Evolutionary conservation across 371 early-diverging fungal genomes (phyloP).

Genomic region (Apophysomyces sp.): DNA sequence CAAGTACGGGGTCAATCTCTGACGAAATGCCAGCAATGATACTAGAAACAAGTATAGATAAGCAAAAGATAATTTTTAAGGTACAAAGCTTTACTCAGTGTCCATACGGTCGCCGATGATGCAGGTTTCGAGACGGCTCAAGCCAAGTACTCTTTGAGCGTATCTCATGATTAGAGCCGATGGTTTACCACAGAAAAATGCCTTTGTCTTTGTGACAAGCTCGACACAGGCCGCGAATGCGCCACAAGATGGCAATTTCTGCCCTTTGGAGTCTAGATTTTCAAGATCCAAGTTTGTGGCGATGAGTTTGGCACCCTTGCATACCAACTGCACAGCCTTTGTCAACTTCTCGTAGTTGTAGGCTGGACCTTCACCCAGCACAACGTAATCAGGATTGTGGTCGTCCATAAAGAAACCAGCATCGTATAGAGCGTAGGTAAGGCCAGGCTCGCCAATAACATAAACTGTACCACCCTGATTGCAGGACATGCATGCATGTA

Average conservation of each 20-base stretch:
- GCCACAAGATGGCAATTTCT: slow-evolving; percentile 59
- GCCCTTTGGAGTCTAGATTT: slow-evolving; percentile 51
- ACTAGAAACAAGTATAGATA: slow-evolving; percentile 7
- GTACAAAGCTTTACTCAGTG: slow-evolving; percentile 65
- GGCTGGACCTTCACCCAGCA: slow-evolving; percentile 60
- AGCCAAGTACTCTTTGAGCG: slow-evolving; percentile 57
- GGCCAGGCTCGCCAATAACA: slow-evolving; percentile 66
- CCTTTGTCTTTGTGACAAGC: slow-evolving; percentile 60
- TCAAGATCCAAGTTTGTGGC: slow-evolving; percentile 69
- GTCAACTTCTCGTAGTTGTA: slow-evolving; percentile 63
- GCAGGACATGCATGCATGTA: not conserved
- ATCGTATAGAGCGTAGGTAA: slow-evolving; percentile 63
- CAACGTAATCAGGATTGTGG: slow-evolving; percentile 64
- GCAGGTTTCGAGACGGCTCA: slow-evolving; percentile 58
- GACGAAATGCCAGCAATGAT: slow-evolving; percentile 55
- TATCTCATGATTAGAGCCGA: slow-evolving; percentile 64
- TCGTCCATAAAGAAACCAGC: slow-evolving; percentile 67
- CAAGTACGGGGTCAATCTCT: slow-evolving; percentile 65
- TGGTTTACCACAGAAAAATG: slow-evolving; percentile 69
- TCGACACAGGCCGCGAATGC: slow-evolving; percentile 62
- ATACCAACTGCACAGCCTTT: slow-evolving; percentile 59
- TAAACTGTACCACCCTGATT: slow-evolving; percentile 53
- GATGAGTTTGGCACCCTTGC: slow-evolving; percentile 59
- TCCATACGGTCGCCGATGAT: slow-evolving; percentile 75
- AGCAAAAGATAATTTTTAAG: no score